Evolutionary conservation across 306 rosid genomes (phyloP).

Genomic region (Bauhinia variegata): DNA sequence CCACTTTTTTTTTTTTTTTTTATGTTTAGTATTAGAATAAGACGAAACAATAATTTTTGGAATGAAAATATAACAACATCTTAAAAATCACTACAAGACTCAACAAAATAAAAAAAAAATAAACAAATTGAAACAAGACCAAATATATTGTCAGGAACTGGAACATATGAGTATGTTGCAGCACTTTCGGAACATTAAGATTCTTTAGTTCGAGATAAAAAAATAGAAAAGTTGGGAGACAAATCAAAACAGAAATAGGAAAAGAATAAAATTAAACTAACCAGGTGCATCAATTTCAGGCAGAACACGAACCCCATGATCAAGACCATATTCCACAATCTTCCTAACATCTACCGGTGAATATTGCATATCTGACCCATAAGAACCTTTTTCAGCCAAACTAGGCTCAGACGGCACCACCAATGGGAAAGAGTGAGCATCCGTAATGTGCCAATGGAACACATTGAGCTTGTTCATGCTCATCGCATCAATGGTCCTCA

Average conservation of each 20-base stretch:
- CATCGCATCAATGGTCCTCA: conserved; percentile 73
- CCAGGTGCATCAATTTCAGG: conserved; percentile 94
- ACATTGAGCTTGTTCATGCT: conserved; percentile 82
- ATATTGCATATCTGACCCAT: conserved; percentile 68
- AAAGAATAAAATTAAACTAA: conserved; percentile 28
- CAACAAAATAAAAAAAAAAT: too few species aligned
- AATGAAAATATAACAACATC: too few species aligned
- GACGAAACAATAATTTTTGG: too few species aligned
- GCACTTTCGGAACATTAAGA: too few species aligned
- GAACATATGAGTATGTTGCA: too few species aligned
- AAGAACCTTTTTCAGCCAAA: conserved; percentile 74
- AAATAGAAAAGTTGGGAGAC: not conserved
- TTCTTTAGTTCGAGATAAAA: too few species aligned
- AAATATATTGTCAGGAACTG: too few species aligned
- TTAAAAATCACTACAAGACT: too few species aligned
- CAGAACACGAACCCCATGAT: conserved; percentile 76
- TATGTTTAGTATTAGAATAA: too few species aligned
- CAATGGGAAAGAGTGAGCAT: conserved; percentile 82
- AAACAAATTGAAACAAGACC: too few species aligned
- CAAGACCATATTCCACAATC: conserved; percentile 69
- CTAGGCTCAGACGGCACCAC: conserved; percentile 73
- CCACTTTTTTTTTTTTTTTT: too few species aligned
- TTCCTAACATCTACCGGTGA: conserved; percentile 56
- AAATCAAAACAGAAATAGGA: not conserved
- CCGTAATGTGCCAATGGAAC: conserved; percentile 89